Conservation (phyloP, 2,329 filamentous ascomycete genomes). For the Trichoderma endophyticum region DNA sequence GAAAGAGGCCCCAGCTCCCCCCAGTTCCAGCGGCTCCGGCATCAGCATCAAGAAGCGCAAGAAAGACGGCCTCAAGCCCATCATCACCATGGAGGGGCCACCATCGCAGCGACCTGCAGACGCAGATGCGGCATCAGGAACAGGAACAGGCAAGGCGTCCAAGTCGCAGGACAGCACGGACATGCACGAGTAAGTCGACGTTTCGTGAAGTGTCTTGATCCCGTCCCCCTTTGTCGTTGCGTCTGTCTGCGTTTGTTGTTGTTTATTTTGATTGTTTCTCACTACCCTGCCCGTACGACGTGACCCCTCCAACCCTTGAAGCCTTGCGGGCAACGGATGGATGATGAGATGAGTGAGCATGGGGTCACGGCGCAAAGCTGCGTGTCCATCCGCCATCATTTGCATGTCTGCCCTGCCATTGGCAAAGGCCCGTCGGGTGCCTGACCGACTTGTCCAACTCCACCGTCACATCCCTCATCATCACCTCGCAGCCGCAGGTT, state of each 20-base stretch:
- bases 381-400: background rate
- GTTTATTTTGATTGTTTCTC: constrained; percentile 29
- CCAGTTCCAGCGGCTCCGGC: constrained; percentile 30
- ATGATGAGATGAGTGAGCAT: background rate
- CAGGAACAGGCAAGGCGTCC: background rate
- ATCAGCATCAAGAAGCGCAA: constrained; percentile 64
- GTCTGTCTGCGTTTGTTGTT: background rate
- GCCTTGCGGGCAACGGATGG: background rate
- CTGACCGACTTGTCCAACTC: constrained; percentile 16
- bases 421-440: constrained; percentile 11
- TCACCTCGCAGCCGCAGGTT: background rate
- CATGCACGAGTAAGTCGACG: background rate
- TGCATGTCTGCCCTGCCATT: background rate
- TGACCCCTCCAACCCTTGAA: constrained; percentile 10
- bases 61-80: constrained; percentile 71
- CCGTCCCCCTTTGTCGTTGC: background rate
- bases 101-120: background rate
- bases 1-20: constrained; percentile 11
- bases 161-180: background rate
- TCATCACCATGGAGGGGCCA: constrained; percentile 63
- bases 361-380: background rate
- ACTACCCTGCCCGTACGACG: background rate
- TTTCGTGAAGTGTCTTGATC: background rate
- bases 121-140: constrained; percentile 14
- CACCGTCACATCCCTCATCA: constrained; percentile 9